Percentiles rank a stretch among this genome's conserved stretches.
Evolutionary conservation across 768 basidiomycete species (phyloP).

Genomic region (Lactifluus subvellereus): DNA sequence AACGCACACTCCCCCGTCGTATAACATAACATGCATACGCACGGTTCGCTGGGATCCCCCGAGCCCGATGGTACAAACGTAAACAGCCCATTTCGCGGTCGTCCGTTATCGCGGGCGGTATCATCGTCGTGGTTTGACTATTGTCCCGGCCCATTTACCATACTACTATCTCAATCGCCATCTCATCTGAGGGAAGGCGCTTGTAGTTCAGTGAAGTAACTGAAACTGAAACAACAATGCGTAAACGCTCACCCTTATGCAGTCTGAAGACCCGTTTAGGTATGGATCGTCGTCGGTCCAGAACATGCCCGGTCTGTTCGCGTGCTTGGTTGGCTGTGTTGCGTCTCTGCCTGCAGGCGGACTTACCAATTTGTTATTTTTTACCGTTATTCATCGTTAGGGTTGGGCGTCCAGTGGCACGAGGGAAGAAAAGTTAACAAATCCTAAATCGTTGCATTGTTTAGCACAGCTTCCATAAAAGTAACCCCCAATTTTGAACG

Average conservation of each 20-base stretch:
- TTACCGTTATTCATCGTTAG: background rate
- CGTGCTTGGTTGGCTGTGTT: background rate
- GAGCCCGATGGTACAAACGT: constrained; percentile 10
- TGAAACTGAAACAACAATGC: background rate
- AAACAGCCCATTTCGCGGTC: background rate
- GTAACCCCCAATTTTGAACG: constrained; percentile 7
- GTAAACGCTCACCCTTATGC: background rate
- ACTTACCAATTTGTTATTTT: background rate
- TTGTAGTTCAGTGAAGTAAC: background rate
- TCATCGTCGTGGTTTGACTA: background rate
- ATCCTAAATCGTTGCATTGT: constrained; percentile 1
- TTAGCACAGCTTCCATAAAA: constrained; percentile 3
- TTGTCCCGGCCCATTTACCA: background rate
- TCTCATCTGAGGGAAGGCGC: background rate
- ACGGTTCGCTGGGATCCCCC: background rate
- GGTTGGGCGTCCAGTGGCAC: background rate
- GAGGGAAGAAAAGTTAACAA: background rate
- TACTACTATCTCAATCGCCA: background rate
- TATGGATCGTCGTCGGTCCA: constrained; percentile 3
- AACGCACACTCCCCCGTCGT: background rate
- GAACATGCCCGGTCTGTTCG: background rate
- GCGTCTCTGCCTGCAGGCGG: background rate
- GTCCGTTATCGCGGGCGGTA: background rate
- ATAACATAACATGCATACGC: background rate
- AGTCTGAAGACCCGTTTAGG: background rate